phyloP scores from a whole-genome alignment of 805 yeast species.

The Scheffersomyces amazonensis region DNA sequence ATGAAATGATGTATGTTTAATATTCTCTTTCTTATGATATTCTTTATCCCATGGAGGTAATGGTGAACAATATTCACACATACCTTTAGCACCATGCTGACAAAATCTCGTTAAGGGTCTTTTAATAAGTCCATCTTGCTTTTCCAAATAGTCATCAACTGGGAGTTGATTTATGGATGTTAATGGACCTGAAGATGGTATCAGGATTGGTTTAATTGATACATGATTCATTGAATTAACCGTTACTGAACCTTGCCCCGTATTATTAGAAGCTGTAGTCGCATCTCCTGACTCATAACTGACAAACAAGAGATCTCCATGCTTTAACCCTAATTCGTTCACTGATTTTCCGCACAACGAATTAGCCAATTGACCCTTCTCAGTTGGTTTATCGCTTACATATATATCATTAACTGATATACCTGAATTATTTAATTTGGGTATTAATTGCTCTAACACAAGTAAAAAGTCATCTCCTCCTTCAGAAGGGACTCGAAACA shows the following conservation, averaged over 20 bases:
- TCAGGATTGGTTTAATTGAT: neutral
- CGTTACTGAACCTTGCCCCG: slow-evolving; percentile 1
- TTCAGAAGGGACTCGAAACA: slow-evolving; percentile 62
- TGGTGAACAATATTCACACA: slow-evolving; percentile 97
- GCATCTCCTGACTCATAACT: slow-evolving; percentile 22
- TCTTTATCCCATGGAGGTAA: slow-evolving; percentile 90
- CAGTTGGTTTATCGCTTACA: slow-evolving; percentile 47
- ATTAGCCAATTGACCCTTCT: slow-evolving; percentile 37
- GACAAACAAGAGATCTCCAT: slow-evolving; percentile 57
- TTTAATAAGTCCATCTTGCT: slow-evolving; percentile 67
- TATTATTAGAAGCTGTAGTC: neutral
- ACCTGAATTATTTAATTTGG: slow-evolving; percentile 16
- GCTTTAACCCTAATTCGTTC: slow-evolving; percentile 47
- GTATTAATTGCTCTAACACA: slow-evolving; percentile 39
- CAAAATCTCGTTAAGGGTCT: slow-evolving; percentile 66
- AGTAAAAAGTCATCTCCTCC: slow-evolving; percentile 39
- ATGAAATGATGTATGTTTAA: slow-evolving; percentile 87
- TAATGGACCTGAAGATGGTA: slow-evolving; percentile 4
- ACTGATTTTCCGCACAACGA: slow-evolving; percentile 36
- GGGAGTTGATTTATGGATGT: slow-evolving; percentile 48
- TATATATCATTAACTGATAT: slow-evolving; percentile 16
- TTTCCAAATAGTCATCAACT: slow-evolving; percentile 66
- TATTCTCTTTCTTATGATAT: slow-evolving; percentile 69
- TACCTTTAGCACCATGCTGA: slow-evolving; percentile 87
- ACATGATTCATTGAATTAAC: neutral